phyloP scores from a whole-genome alignment of 441 rosid species.

The Croton laevigatus region DNA sequence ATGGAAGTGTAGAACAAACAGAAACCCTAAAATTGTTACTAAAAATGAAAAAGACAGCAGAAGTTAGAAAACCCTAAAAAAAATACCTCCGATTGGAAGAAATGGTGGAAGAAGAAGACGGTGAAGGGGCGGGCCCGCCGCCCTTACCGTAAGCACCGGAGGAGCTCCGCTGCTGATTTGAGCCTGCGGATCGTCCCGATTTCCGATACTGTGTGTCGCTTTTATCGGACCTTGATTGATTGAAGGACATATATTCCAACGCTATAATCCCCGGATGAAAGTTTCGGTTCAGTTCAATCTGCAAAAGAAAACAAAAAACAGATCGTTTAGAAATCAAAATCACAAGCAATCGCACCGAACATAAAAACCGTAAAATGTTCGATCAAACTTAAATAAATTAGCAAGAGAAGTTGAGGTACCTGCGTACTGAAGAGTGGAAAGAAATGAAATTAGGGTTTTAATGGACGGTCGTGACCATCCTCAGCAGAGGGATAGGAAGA shows the following conservation, averaged over 20 bases:
- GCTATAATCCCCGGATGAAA: constrained; percentile 26
- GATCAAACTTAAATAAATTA: background rate
- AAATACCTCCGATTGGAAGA: constrained; percentile 53
- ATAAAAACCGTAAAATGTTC: constrained; percentile 5
- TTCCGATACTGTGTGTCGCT: constrained; percentile 62
- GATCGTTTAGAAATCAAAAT: background rate
- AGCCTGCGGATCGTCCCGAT: constrained; percentile 76
- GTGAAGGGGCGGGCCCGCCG: constrained; percentile 69
- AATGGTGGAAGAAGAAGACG: constrained; percentile 40
- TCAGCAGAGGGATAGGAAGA: constrained; percentile 14
- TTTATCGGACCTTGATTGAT: constrained; percentile 88
- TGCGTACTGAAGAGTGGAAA: constrained; percentile 16
- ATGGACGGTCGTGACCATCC: constrained; percentile 28
- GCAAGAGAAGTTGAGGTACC: constrained; percentile 5
- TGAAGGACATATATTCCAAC: constrained; percentile 85
- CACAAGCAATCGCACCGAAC: constrained; percentile 16
- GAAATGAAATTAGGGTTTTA: constrained; percentile 44
- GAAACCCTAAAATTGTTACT: constrained; percentile 15
- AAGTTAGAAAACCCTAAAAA: background rate
- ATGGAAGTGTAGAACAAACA: background rate
- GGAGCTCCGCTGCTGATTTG: constrained; percentile 64
- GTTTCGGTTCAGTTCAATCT: constrained; percentile 28
- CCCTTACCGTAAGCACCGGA: constrained; percentile 68
- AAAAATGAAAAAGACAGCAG: background rate
- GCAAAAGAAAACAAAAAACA: constrained; percentile 10